phyloP scores from a whole-genome alignment of 2,329 filamentous ascomycete genomes.

The Neopestalotiopsis clavispora region DNA sequence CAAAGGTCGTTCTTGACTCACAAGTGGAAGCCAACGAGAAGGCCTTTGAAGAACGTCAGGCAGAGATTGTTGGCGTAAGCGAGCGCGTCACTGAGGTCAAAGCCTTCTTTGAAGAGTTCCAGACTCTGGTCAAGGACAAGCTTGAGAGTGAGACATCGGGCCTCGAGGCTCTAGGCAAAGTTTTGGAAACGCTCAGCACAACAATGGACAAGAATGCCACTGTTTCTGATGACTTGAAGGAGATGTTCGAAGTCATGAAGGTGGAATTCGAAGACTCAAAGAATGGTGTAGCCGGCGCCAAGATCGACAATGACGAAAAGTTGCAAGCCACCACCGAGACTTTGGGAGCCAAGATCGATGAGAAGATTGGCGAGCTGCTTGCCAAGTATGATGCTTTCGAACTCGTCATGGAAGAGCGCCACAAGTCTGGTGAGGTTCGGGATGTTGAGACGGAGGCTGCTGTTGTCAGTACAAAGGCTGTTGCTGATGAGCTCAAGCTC shows the following conservation, averaged over 20 bases:
- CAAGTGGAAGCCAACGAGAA: slow-evolving; percentile 78
- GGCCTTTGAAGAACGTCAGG: slow-evolving; percentile 82
- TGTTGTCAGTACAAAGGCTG: slow-evolving; percentile 74
- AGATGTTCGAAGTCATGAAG: slow-evolving; percentile 77
- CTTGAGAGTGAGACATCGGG: slow-evolving; percentile 76
- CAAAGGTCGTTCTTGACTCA: slow-evolving; percentile 69
- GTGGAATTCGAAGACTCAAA: slow-evolving; percentile 87
- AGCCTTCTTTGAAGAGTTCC: slow-evolving; percentile 76
- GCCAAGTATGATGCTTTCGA: slow-evolving; percentile 89
- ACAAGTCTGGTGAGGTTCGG: slow-evolving; percentile 74
- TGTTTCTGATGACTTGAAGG: slow-evolving; percentile 68
- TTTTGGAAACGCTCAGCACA: slow-evolving; percentile 70
- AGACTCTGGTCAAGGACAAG: slow-evolving; percentile 75
- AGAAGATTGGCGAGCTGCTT: slow-evolving; percentile 77
- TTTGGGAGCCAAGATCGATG: slow-evolving; percentile 62
- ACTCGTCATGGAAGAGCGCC: slow-evolving; percentile 72
- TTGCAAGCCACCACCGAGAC: slow-evolving; percentile 62
- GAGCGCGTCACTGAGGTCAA: slow-evolving; percentile 83
- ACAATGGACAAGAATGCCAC: slow-evolving; percentile 62
- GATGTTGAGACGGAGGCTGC: slow-evolving; percentile 75
- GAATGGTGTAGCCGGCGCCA: slow-evolving; percentile 77
- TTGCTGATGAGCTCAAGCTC: slow-evolving; percentile 85
- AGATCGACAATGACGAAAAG: slow-evolving; percentile 84
- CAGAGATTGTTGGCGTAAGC: slow-evolving; percentile 79
- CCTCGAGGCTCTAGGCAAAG: slow-evolving; percentile 74